Evolutionary conservation across 257 asterid genomes (phyloP).

Genomic region (Cordia subcordata): DNA sequence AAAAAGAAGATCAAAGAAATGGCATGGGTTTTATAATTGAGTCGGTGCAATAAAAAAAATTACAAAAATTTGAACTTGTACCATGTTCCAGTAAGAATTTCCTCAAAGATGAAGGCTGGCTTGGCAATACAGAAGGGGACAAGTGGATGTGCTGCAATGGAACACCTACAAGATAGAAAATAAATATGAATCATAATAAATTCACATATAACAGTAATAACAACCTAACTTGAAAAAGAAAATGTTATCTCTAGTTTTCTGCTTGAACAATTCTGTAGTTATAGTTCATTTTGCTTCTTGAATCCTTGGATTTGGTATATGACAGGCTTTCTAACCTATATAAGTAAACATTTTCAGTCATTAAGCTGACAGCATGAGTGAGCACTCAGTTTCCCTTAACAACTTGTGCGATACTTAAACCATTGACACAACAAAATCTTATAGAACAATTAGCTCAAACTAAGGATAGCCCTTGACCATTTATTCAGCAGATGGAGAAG

Average conservation of each 20-base stretch:
- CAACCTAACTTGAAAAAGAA: neutral
- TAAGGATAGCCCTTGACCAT: no score
- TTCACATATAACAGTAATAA: neutral
- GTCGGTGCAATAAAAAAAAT: conserved; percentile 8
- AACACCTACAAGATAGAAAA: conserved; percentile 40
- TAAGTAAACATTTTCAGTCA: no score
- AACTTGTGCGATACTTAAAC: no score
- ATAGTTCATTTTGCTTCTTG: no score
- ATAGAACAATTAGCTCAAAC: no score
- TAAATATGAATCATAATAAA: conserved; percentile 4
- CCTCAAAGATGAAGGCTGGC: conserved; percentile 33
- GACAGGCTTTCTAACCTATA: neutral
- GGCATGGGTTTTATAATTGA: neutral
- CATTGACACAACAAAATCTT: no score
- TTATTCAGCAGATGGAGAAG: no score
- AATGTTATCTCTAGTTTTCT: neutral
- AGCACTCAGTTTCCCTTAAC: no score
- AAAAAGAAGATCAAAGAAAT: conserved; percentile 6
- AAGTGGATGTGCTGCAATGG: conserved; percentile 41
- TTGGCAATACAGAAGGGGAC: conserved; percentile 53
- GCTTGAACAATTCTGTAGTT: neutral
- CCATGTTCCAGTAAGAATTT: conserved; percentile 45
- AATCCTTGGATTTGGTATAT: neutral
- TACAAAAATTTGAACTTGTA: conserved; percentile 20
- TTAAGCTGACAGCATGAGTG: no score